Evolutionary conservation across 2,329 filamentous ascomycete species (phyloP).

Genomic region (Talaromyces marneffei): DNA sequence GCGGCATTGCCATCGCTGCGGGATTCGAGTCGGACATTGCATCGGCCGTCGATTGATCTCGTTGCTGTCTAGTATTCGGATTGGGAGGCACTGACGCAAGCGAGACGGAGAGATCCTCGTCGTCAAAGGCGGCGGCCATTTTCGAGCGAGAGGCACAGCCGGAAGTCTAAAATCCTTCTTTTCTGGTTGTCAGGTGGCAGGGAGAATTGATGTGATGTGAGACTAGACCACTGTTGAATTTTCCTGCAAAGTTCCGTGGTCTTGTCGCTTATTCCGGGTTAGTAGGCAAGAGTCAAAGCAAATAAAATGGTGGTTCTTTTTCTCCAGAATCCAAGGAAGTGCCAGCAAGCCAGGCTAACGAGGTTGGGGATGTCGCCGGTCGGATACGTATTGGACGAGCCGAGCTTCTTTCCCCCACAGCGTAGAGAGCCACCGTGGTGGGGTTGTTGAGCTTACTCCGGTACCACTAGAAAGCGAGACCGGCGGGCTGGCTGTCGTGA

Average conservation of each 20-base stretch:
- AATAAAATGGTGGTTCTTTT: neutral
- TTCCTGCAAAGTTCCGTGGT: neutral
- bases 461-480: neutral
- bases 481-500: neutral
- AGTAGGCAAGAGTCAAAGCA: neutral
- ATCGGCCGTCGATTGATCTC: constrained; percentile 23
- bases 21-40: constrained; percentile 23
- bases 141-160: neutral
- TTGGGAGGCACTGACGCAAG: constrained; percentile 39
- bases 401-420: constrained; percentile 14
- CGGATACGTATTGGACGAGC: constrained; percentile 11
- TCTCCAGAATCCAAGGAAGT: neutral
- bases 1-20: constrained; percentile 35
- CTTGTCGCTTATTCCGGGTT: neutral
- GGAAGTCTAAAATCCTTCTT: neutral
- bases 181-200: neutral
- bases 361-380: constrained; percentile 9
- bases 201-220: neutral
- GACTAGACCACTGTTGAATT: neutral
- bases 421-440: constrained; percentile 6
- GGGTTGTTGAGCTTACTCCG: constrained; percentile 4
- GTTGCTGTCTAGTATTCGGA: constrained; percentile 18
- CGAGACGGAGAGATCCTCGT: constrained; percentile 77
- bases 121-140: constrained; percentile 56
- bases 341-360: neutral